Conservation (phyloP, 257 asterid species). For the Leptodermis oblonga region DNA sequence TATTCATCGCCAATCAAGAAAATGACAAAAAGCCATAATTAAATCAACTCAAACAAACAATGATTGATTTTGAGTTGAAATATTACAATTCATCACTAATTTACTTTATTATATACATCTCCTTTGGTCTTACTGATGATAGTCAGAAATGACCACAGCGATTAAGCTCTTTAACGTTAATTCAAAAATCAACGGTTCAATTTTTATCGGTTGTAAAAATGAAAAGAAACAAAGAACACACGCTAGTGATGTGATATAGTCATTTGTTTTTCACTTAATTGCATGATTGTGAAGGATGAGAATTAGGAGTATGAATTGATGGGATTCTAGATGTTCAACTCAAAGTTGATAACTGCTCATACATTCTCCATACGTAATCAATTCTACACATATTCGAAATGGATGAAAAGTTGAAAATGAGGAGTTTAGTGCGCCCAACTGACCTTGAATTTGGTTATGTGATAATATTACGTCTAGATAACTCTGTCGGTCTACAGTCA, state of each 20-base stretch:
- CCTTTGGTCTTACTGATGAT: too few species aligned
- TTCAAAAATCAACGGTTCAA: too few species aligned
- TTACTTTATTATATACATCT: too few species aligned
- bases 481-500: too few species aligned
- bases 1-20: too few species aligned
- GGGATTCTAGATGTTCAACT: not conserved
- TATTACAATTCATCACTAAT: too few species aligned
- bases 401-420: not conserved
- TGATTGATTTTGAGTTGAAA: not conserved
- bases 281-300: not conserved
- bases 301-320: constrained; percentile 1
- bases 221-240: not conserved
- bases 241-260: not conserved
- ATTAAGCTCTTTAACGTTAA: too few species aligned
- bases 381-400: not conserved
- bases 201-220: too few species aligned
- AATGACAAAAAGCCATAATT: not conserved
- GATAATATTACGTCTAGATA: too few species aligned
- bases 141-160: too few species aligned
- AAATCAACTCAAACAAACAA: not conserved
- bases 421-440: too few species aligned
- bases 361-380: not conserved
- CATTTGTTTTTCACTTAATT: not conserved
- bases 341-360: not conserved
- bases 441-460: too few species aligned